A percentile compares a stretch with the other conserved stretches of the same genome.
phyloP scores from a whole-genome alignment of 2,329 filamentous ascomycete species.

The Ophiostoma quercus region DNA sequence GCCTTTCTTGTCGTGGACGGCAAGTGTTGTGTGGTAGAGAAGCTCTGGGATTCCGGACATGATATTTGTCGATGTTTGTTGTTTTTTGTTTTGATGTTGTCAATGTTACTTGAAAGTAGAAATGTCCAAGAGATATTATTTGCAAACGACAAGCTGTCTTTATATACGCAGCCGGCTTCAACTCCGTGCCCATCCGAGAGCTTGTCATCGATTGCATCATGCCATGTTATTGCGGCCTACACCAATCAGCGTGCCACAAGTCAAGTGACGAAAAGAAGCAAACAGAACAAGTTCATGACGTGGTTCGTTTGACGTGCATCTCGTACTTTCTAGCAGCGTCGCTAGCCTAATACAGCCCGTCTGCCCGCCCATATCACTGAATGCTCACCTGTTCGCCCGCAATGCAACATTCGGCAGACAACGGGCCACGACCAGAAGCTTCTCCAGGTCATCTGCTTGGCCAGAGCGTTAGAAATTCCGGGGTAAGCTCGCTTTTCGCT shows the following conservation, averaged over 20 bases:
- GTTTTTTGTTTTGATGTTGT: neutral
- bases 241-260: neutral
- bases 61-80: conserved; percentile 12
- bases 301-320: neutral
- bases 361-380: neutral
- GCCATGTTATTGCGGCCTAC: neutral
- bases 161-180: neutral
- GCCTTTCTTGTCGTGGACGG: conserved; percentile 25
- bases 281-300: neutral
- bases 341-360: neutral
- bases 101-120: neutral
- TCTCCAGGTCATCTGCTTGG: neutral
- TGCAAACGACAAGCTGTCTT: neutral
- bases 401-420: neutral
- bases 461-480: neutral
- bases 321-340: neutral
- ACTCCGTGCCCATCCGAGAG: neutral
- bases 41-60: conserved; percentile 31
- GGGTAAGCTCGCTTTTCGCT: conserved; percentile 4
- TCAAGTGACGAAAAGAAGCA: neutral
- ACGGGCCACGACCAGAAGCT: neutral
- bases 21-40: conserved; percentile 35
- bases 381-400: neutral
- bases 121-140: neutral
- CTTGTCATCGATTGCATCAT: neutral